These are phyloP conservation scores for Collariella sp. DNA, from an alignment of 495 filamentous ascomycete species.

Conservation along the genomic window DNA sequence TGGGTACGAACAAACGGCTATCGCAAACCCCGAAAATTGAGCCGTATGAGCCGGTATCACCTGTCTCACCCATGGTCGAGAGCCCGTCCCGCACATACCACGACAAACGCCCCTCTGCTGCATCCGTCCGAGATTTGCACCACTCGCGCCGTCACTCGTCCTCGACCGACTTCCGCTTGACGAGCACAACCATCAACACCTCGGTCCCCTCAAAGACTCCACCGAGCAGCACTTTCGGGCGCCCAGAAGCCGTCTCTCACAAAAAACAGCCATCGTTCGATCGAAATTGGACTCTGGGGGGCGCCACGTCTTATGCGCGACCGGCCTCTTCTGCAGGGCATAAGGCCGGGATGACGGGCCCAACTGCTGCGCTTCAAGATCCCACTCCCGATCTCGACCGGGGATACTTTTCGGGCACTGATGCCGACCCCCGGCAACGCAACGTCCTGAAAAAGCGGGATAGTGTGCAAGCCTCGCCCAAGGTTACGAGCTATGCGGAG, in stretches of 20 bases:
- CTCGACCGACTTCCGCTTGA: conserved; percentile 62
- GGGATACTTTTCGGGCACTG: conserved; percentile 89
- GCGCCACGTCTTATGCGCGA: conserved; percentile 30
- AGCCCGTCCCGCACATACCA: conserved; percentile 45
- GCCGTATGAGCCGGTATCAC: conserved; percentile 29
- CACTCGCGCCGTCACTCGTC: conserved; percentile 87
- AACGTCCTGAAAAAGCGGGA: conserved; percentile 78
- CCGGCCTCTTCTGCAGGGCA: conserved; percentile 40
- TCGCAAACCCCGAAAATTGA: conserved; percentile 40
- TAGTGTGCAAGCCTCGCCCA: conserved; percentile 40
- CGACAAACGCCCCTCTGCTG: conserved; percentile 59
- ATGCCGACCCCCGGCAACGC: conserved; percentile 63
- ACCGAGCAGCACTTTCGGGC: conserved; percentile 28
- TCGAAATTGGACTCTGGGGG: conserved; percentile 75
- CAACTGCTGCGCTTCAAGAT: conserved; percentile 30
- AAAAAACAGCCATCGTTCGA: conserved; percentile 86
- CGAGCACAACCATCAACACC: conserved; percentile 22
- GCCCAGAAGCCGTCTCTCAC: conserved; percentile 39
- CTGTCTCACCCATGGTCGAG: conserved; percentile 44
- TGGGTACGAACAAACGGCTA: conserved; percentile 32
- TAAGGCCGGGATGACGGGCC: conserved; percentile 28
- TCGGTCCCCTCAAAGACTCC: conserved; percentile 28
- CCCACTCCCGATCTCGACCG: conserved; percentile 62
- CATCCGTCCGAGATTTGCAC: conserved; percentile 73
- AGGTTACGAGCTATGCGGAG: conserved; percentile 66